Percentiles rank a stretch among this genome's conserved stretches.
These are phyloP conservation scores for Stagonosporopsis chrysanthemi DNA, from an alignment of 2,329 filamentous ascomycete species.

Conservation along the genomic window DNA sequence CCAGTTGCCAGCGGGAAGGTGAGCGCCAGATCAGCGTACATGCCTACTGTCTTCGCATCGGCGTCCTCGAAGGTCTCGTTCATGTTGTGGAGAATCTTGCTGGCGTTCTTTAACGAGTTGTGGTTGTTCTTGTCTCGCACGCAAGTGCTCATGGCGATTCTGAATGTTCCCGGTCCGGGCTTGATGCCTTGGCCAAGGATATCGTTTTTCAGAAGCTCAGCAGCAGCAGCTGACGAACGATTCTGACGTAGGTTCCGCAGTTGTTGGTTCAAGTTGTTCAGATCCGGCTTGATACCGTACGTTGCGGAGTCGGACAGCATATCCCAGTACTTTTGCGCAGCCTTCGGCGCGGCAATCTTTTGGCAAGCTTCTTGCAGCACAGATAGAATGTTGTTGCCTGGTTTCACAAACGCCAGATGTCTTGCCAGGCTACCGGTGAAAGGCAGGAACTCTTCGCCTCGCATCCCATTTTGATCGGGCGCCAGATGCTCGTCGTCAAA, in stretches of 20 bases:
- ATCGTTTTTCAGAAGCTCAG: slow-evolving; percentile 62
- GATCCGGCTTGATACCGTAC: slow-evolving; percentile 73
- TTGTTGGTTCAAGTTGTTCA: slow-evolving; percentile 72
- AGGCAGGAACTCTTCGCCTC: slow-evolving; percentile 46
- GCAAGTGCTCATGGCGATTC: slow-evolving; percentile 77
- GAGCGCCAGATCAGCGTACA: slow-evolving; percentile 42
- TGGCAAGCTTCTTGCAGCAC: slow-evolving; percentile 71
- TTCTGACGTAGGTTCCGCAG: slow-evolving; percentile 71
- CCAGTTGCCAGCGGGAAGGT: slow-evolving; percentile 40
- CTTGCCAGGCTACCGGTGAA: slow-evolving; percentile 37
- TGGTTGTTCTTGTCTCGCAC: slow-evolving; percentile 77
- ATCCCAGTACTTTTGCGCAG: slow-evolving; percentile 81
- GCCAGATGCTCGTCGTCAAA: slow-evolving; percentile 41
- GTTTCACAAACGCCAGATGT: slow-evolving; percentile 53
- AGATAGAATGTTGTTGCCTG: slow-evolving; percentile 68
- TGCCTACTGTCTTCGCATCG: slow-evolving; percentile 39
- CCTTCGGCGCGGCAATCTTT: slow-evolving; percentile 65
- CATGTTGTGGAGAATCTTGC: slow-evolving; percentile 64
- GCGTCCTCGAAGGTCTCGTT: slow-evolving; percentile 35
- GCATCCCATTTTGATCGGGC: slow-evolving; percentile 27
- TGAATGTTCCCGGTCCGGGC: slow-evolving; percentile 63
- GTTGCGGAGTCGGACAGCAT: slow-evolving; percentile 64
- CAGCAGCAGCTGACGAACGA: slow-evolving; percentile 69
- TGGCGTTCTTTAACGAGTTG: slow-evolving; percentile 71
- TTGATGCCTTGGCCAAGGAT: slow-evolving; percentile 37